Evolutionary conservation across 345 rosid genomes (phyloP).

Genomic region (Stellera chamaejasme): DNA sequence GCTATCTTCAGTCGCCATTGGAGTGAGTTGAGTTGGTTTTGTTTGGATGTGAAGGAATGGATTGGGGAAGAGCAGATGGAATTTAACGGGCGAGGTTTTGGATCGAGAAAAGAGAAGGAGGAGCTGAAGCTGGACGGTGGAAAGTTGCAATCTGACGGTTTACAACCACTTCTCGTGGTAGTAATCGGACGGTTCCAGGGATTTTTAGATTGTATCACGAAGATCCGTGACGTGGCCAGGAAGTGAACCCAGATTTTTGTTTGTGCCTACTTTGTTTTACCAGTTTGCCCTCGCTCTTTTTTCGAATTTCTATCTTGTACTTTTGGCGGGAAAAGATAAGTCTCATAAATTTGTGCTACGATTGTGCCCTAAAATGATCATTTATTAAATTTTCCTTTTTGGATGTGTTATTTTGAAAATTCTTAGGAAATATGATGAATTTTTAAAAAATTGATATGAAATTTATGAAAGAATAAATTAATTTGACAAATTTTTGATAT

Average conservation of each 20-base stretch:
- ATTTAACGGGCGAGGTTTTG: constrained; percentile 5
- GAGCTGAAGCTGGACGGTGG: background rate
- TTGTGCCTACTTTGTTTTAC: no score
- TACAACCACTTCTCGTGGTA: background rate
- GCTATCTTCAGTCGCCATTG: constrained; percentile 22
- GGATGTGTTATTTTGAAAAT: no score
- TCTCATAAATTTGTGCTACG: no score
- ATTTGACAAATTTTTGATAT: no score
- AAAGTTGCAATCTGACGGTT: constrained; percentile 24
- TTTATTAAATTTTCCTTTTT: no score
- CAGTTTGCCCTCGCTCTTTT: no score
- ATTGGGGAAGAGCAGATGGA: background rate
- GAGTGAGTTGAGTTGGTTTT: background rate
- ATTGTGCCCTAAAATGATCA: no score
- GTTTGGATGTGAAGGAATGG: background rate
- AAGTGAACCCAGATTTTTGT: background rate
- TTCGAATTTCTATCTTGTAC: no score
- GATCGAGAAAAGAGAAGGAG: constrained; percentile 6
- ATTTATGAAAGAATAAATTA: no score
- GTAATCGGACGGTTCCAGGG: constrained; percentile 20
- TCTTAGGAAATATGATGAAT: no score
- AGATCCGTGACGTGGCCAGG: constrained; percentile 28
- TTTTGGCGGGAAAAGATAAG: no score
- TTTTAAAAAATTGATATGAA: no score
- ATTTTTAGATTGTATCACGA: background rate